Evolutionary conservation across 306 rosid genomes (phyloP), one percentile per base, ranked within the genome.

Genomic region (Pyrus communis): DNA sequence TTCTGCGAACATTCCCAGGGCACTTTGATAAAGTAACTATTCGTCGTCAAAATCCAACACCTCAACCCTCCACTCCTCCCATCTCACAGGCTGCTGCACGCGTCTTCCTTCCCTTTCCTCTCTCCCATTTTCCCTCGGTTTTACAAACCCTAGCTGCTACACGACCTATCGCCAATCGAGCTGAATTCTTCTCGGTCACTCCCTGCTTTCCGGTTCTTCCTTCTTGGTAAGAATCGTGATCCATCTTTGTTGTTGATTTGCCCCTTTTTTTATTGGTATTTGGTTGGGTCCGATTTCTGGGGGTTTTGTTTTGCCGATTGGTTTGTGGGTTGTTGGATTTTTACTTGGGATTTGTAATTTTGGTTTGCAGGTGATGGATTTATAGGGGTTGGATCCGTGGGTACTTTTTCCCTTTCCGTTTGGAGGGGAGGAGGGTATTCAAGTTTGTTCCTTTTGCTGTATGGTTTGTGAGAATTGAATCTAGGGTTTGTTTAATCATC

Each of bases 221-320:
- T 61, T 77, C 33, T 79, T 22, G 85, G 85, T 84, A 80, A 82
- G 85, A 77, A 76, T 84, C 85, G 61, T 6, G 33, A 33, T 69
- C 14, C 33, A 33, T 69, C 18, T 80, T 3, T 33, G 40, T 25
- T 70, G 35, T 55, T 43, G 4, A 38, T 21, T 66, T 21, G 18
- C 75, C 49, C 3, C n/a, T n/a, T 42, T 65, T 78, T 46, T 61
- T 31, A 14, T 11, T 65, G 23, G 67, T 57, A n/a, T 6, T 25
- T 62, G 22, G 13, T 67, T 23, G 25, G 38, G n/a, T 25, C 66
- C 4, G 12, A 38, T 35, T 66, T 8, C 23, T 35, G 0, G 70
- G 28, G 27, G 21, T 17, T 66, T 38, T 10, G 28, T 14, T 35
- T 35, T 21, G 10, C 49, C 22, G 13, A 35, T 66, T 68, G 54